phyloP scores from a whole-genome alignment of 2,329 filamentous ascomycete genomes.

The Aspergillus bombycis region DNA sequence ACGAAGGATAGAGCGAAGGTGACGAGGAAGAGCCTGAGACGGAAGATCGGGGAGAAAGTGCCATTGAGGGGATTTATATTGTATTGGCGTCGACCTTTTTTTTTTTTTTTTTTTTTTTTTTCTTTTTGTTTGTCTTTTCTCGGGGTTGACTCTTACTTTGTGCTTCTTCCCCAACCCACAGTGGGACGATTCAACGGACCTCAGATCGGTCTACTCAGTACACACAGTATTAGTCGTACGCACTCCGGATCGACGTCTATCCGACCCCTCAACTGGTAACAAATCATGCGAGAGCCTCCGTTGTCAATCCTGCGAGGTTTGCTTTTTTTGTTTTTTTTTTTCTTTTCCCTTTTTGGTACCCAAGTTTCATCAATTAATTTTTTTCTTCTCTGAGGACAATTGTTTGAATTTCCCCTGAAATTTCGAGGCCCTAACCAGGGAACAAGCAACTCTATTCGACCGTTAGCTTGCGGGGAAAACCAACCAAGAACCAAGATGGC shows the following conservation, averaged over 20 bases:
- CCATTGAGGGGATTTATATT: conserved; percentile 18
- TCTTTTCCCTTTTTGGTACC: not conserved
- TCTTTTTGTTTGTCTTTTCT: not conserved
- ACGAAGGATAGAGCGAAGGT: conserved; percentile 35
- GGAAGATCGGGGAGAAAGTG: conserved; percentile 19
- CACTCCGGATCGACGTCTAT: conserved; percentile 1
- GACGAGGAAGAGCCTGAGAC: conserved; percentile 24
- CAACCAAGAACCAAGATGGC: conserved; percentile 19
- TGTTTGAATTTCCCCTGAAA: not conserved
- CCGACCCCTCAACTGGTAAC: not conserved
- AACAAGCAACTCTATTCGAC: conserved; percentile 12
- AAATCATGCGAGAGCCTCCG: not conserved
- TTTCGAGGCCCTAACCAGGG: not conserved
- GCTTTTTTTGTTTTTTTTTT: too few relatives aligned
- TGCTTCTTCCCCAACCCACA: not conserved
- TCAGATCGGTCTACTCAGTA: not conserved
- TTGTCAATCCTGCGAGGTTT: not conserved
- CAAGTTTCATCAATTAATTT: not conserved
- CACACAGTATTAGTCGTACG: not conserved
- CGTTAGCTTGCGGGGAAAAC: conserved; percentile 22
- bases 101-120: not conserved
- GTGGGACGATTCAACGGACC: not conserved
- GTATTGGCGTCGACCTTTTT: not conserved
- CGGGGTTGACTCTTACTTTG: not conserved
- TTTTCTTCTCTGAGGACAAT: not conserved